Conservation (phyloP, 345 rosid species). For the Eucalyptus regnans region DNA sequence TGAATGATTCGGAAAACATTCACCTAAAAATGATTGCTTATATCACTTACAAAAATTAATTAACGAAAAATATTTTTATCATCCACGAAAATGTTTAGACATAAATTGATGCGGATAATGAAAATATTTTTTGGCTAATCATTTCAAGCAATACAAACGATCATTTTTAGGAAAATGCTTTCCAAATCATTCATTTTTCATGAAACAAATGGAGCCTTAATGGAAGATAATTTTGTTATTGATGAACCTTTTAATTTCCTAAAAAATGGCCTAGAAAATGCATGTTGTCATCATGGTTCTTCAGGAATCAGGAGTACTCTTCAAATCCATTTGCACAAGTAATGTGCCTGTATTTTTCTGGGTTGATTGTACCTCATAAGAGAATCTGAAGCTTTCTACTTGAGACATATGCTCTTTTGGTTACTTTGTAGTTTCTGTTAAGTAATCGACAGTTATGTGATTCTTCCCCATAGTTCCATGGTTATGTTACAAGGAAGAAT, state of each 20-base stretch:
- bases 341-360: neutral
- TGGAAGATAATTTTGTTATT: neutral
- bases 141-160: neutral
- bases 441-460: neutral
- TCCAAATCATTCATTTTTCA: neutral
- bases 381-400: neutral
- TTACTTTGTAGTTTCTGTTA: neutral
- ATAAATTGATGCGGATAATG: neutral
- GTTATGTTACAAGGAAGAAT: neutral
- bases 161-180: neutral
- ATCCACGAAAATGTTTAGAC: neutral
- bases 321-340: neutral
- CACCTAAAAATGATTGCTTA: neutral
- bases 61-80: neutral
- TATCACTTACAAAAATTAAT: neutral
- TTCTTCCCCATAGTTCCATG: neutral
- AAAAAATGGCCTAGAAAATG: neutral
- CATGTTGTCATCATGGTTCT: neutral
- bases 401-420: neutral
- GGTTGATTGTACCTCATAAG: neutral
- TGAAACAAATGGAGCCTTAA: neutral
- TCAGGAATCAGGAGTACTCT: neutral
- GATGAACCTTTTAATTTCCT: neutral
- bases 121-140: neutral
- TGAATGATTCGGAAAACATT: neutral